Conservation (phyloP, 441 rosid genomes). For the Euphorbia celastroides region DNA sequence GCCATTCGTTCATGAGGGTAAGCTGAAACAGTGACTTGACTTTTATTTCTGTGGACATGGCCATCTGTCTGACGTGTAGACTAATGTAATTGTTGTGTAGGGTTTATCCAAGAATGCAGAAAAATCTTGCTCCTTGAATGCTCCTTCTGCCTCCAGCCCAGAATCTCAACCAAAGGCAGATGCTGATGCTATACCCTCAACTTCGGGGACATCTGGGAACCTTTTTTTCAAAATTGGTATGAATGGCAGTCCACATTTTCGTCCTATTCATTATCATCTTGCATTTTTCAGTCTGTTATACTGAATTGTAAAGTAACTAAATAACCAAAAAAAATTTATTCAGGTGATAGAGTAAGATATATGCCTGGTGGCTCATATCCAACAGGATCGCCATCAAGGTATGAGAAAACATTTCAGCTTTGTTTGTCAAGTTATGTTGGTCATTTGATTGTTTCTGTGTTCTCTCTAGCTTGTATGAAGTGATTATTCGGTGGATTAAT, state of each 20-base stretch:
- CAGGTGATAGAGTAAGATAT: slow-evolving; percentile 82
- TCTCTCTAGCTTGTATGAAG: background rate
- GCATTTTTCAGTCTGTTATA: slow-evolving; percentile 8
- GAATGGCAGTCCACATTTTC: slow-evolving; percentile 11
- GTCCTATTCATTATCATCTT: slow-evolving; percentile 4
- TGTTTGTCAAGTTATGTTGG: background rate
- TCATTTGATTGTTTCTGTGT: background rate
- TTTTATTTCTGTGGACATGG: slow-evolving; percentile 4
- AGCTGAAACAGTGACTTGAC: slow-evolving; percentile 29
- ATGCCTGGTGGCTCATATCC: slow-evolving; percentile 38
- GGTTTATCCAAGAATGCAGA: slow-evolving; percentile 61
- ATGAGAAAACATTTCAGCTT: slow-evolving; percentile 1
- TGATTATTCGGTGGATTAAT: background rate
- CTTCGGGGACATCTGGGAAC: slow-evolving; percentile 43
- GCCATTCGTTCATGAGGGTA: slow-evolving; percentile 76
- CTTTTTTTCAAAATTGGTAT: slow-evolving; percentile 58
- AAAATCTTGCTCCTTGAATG: slow-evolving; percentile 48
- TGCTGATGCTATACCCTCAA: slow-evolving; percentile 42
- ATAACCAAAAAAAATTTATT: slow-evolving; percentile 25
- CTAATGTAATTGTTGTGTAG: slow-evolving; percentile 37
- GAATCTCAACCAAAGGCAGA: slow-evolving; percentile 57
- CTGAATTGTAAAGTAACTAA: slow-evolving; percentile 24
- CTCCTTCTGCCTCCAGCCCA: slow-evolving; percentile 38
- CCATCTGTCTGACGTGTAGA: slow-evolving; percentile 10
- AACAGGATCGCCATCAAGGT: slow-evolving; percentile 48